phyloP scores from a whole-genome alignment of 352 stramenopile species.

The Phytophthora melonis region DNA sequence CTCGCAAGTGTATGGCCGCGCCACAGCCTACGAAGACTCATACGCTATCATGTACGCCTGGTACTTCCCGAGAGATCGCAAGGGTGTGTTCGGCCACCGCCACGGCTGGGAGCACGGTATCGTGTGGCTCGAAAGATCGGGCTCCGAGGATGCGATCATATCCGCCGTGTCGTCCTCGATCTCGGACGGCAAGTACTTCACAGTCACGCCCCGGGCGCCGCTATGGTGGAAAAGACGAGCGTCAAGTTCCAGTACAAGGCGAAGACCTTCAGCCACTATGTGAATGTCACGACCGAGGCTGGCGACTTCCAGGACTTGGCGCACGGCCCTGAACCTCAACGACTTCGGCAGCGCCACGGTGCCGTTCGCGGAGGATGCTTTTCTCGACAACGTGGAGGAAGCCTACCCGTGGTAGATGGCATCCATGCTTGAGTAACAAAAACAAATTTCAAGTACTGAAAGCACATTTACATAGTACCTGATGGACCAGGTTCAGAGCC shows the following conservation, averaged over 20 bases:
- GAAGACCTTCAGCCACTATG: conserved; percentile 27
- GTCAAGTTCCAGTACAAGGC: conserved; percentile 27
- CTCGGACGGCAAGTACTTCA: conserved; percentile 23
- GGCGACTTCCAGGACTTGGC: conserved; percentile 35
- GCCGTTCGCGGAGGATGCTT: conserved; percentile 36
- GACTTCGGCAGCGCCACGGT: conserved; percentile 39
- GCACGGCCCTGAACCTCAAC: conserved; percentile 35
- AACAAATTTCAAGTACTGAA: too few species aligned
- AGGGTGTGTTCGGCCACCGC: conserved; percentile 6
- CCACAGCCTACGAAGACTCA: conserved; percentile 14
- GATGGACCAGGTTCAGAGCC: too few species aligned
- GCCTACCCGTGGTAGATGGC: conserved; percentile 18
- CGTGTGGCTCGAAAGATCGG: conserved; percentile 12
- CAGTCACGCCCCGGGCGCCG: conserved; percentile 4
- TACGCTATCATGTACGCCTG: conserved; percentile 35
- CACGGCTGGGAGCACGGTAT: conserved; percentile 26
- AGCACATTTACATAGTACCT: too few species aligned
- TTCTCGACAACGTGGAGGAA: conserved; percentile 30
- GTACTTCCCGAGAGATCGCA: conserved; percentile 34
- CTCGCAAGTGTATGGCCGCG: conserved; percentile 31
- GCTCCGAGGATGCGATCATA: conserved; percentile 1
- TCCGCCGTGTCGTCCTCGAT: conserved; percentile 10
- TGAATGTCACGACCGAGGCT: conserved; percentile 26
- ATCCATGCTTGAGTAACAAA: too few species aligned
- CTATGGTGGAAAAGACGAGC: conserved; percentile 26